Conservation (phyloP, 768 basidiomycete genomes). For the Naganishia friedmannii region DNA sequence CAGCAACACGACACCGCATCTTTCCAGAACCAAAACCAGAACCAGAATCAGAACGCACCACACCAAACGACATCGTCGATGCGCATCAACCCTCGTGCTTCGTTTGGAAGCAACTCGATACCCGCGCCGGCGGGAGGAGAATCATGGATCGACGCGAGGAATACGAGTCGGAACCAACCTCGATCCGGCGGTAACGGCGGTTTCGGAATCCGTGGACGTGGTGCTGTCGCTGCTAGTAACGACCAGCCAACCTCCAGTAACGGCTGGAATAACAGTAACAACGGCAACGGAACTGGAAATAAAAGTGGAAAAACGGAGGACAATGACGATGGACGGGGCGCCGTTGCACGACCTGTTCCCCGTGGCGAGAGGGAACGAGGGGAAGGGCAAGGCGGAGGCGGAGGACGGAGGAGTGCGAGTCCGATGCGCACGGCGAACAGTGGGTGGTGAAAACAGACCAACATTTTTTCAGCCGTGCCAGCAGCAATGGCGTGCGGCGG, state of each 20-base stretch:
- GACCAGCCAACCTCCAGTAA: neutral
- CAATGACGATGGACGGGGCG: neutral
- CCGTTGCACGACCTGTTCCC: neutral
- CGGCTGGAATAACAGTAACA: neutral
- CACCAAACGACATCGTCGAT: neutral
- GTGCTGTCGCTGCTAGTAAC: neutral
- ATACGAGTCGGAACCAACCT: neutral
- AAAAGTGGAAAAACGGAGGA: neutral
- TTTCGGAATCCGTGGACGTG: conserved; percentile 14
- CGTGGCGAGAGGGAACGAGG: no score
- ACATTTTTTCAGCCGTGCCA: no score
- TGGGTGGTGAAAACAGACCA: no score
- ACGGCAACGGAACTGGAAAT: neutral
- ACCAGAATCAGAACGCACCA: neutral
- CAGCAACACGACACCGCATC: neutral
- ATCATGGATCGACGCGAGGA: conserved; percentile 13
- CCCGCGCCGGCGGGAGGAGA: no score
- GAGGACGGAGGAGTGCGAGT: neutral
- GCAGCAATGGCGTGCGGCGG: no score
- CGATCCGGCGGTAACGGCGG: neutral
- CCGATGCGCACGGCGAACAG: neutral
- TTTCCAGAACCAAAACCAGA: neutral
- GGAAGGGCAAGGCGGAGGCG: neutral
- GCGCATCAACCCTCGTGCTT: neutral
- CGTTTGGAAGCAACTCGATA: neutral